Base-by-base conservation (phyloP, 257 asterid species). In the Penstemon davidsonii region DNA sequence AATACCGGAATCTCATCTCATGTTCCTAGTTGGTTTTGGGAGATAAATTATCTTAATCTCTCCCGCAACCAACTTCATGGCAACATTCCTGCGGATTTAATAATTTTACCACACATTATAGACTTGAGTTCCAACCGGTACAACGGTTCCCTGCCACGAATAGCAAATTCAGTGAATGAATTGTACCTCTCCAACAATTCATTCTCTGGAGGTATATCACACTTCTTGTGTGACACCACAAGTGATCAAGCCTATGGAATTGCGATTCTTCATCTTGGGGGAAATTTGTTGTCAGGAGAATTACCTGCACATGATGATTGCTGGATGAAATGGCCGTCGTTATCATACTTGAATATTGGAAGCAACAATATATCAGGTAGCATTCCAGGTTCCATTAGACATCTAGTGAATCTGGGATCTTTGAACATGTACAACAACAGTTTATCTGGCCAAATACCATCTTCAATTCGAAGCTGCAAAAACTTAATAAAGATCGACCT, bases 1-100 rank as follows among this genome's bases (percentile, higher is more conserved):
- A 51, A 25, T 11, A 66, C 73, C 7, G 79, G 81, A 36, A 56
- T 79, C 7, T 38, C 66, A 0, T 65, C 66, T n/a, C 10, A 8
- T 33, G 50, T 76, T 69, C 79, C 84, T n/a, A 39, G 6, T 0
- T 79, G 84, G 84, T 5, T 82, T 40, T 79, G 84, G 84, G 15
- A 44, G 7, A 46, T 73, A 0, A 0, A 0, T 0, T 0, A 0
- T 8, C n/a, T 75, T 13, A 64, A 69, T 67, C 75, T 81, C 8
- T 72, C 81, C n/a, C 46, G 66, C 6, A 82, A 79, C 63, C 60
- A 76, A 33, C 65, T 79, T 13, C 66, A 54, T 11, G 82, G 84
- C 4, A n/a, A 67, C 4, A 71, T 82, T 60, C 75, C 76, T 2
- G 33, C 33, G 1, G 38, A 64, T 33, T 8, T 43, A 0, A 9